These are phyloP conservation scores for Nakaseomyces sp. DNA, from an alignment of 1,139 yeast genomes.

Conservation along the genomic window DNA sequence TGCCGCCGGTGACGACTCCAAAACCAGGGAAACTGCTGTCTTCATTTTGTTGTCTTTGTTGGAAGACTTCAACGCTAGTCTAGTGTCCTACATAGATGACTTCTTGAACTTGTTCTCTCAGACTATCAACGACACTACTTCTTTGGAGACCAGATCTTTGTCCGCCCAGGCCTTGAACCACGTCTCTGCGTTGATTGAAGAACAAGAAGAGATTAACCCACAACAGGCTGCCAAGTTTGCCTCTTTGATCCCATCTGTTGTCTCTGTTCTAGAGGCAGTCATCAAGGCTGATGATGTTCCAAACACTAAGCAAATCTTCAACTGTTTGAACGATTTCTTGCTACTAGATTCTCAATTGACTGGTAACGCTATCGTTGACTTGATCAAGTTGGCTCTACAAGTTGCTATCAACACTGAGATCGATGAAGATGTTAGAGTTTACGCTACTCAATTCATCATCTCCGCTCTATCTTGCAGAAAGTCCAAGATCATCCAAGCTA, in stretches of 20 bases:
- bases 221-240: slow-evolving; percentile 53
- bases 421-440: slow-evolving; percentile 75
- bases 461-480: slow-evolving; percentile 67
- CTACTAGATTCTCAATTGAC: slow-evolving; percentile 68
- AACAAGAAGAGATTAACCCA: slow-evolving; percentile 41
- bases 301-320: slow-evolving; percentile 68
- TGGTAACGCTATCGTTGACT: slow-evolving; percentile 64
- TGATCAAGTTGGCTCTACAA: slow-evolving; percentile 67
- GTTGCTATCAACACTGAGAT: slow-evolving; percentile 58
- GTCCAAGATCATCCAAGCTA: slow-evolving; percentile 51
- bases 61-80: slow-evolving; percentile 62
- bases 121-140: slow-evolving; percentile 59
- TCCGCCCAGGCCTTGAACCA: slow-evolving; percentile 78
- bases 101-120: slow-evolving; percentile 59
- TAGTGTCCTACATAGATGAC: slow-evolving; percentile 55
- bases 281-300: slow-evolving; percentile 63
- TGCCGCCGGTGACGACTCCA: slow-evolving; percentile 52
- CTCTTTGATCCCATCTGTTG: slow-evolving; percentile 68
- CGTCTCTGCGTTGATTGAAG: slow-evolving; percentile 59
- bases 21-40: slow-evolving; percentile 75
- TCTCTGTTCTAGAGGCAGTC: slow-evolving; percentile 70
- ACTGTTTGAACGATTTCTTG: slow-evolving; percentile 73
- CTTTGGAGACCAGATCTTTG: slow-evolving; percentile 69
- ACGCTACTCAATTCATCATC: slow-evolving; percentile 77
- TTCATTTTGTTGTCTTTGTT: slow-evolving; percentile 70